A percentile compares a stretch with the other conserved stretches of the same genome.
Conservation (phyloP, 2,329 filamentous ascomycete species). For the Pestalotiopsis sp. region DNA sequence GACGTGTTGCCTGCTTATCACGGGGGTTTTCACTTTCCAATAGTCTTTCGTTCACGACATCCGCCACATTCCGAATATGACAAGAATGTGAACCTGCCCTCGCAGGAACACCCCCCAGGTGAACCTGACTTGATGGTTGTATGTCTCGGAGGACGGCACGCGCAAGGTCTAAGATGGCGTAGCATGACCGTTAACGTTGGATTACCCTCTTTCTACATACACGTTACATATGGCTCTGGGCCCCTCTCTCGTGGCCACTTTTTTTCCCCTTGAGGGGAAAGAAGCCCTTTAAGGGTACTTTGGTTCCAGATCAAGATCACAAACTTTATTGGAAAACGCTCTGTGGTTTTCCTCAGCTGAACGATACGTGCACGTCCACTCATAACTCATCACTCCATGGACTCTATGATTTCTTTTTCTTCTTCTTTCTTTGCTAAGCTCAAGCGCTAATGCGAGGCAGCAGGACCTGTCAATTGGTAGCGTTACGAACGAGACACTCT, state of each 20-base stretch:
- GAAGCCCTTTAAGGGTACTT: background rate
- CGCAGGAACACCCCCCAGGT: no score
- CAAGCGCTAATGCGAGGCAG: conserved; percentile 1
- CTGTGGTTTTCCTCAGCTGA: background rate
- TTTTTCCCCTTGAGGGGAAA: background rate
- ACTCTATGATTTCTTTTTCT: no score
- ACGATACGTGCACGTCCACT: background rate
- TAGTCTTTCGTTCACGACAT: background rate
- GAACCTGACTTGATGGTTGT: no score
- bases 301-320: background rate
- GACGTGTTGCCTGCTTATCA: background rate
- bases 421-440: background rate
- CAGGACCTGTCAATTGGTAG: conserved; percentile 3
- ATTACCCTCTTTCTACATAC: background rate
- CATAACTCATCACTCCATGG: background rate
- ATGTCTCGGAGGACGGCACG: background rate
- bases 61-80: no score
- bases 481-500: background rate
- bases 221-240: background rate
- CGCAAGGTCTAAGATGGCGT: background rate
- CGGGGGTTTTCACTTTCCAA: background rate
- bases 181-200: background rate
- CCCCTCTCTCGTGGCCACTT: background rate
- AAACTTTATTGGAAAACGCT: background rate
- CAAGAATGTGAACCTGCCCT: no score